These are phyloP conservation scores for Annona squamosa DNA, from an alignment of 164 flowering plant species.

Conservation along the genomic window DNA sequence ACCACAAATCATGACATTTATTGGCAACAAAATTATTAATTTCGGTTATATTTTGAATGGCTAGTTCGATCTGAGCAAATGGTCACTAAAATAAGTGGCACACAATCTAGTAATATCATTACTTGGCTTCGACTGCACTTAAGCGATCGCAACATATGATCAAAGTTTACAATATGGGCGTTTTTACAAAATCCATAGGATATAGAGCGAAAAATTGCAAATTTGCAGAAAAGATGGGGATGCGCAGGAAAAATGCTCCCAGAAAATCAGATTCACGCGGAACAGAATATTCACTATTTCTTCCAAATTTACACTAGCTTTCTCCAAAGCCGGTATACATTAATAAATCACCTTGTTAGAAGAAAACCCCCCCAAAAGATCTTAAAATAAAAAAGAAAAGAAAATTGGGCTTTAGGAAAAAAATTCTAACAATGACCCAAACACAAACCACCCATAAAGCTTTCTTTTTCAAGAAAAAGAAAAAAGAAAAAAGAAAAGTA, in stretches of 20 bases:
- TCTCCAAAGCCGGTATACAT: conserved; percentile 17
- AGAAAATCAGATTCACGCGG: neutral
- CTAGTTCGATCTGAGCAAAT: no score
- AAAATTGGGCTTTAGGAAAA: conserved; percentile 7
- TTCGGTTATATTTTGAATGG: no score
- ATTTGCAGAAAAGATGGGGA: no score
- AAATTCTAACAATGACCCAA: neutral
- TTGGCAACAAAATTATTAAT: neutral
- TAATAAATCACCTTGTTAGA: conserved; percentile 17
- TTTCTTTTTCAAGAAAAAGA: neutral
- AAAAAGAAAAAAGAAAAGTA: conserved; percentile 8
- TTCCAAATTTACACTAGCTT: conserved; percentile 23
- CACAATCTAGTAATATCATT: no score
- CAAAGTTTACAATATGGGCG: no score
- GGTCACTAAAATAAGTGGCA: no score
- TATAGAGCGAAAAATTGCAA: no score
- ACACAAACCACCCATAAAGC: conserved; percentile 1
- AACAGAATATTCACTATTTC: conserved; percentile 29
- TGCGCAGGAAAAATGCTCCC: no score
- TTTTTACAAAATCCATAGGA: no score
- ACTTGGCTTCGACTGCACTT: no score
- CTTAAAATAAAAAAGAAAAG: neutral
- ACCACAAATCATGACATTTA: neutral
- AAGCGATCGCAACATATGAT: no score
- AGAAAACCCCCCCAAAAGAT: neutral